These are phyloP conservation scores for Pleurotus platypus DNA, from an alignment of 768 basidiomycete species.

Conservation along the genomic window DNA sequence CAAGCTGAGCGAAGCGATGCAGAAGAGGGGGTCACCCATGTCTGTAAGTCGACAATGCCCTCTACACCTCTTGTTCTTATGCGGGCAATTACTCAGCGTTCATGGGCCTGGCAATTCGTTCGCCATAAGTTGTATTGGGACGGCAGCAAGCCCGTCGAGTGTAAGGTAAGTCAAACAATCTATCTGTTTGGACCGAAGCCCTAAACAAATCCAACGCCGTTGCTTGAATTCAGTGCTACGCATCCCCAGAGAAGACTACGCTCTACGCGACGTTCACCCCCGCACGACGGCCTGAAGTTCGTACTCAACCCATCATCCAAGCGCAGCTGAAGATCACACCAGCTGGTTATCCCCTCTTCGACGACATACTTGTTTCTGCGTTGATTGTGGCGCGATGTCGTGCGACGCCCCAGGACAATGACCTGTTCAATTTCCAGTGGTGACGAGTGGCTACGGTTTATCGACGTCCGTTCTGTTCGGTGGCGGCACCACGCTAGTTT, in stretches of 20 bases:
- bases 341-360: slow-evolving; percentile 22
- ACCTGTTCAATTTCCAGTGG: background rate
- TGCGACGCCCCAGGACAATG: background rate
- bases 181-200: background rate
- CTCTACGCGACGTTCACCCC: slow-evolving; percentile 11
- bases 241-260: slow-evolving; percentile 2
- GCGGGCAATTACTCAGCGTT: background rate
- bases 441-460: no score
- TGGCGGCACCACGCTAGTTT: no score
- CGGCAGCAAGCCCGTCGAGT: background rate
- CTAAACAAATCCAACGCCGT: no score
- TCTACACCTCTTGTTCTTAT: no score
- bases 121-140: background rate
- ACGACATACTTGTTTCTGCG: slow-evolving; percentile 29
- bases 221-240: slow-evolving; percentile 7
- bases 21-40: background rate
- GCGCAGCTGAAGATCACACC: slow-evolving; percentile 21
- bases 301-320: slow-evolving; percentile 5
- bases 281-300: slow-evolving; percentile 4
- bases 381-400: slow-evolving; percentile 29
- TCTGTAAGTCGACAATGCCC: background rate
- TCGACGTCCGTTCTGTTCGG: no score
- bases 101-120: slow-evolving; percentile 3
- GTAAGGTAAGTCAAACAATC: background rate
- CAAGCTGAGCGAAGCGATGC: background rate